Conservation (phyloP, 2,329 filamentous ascomycete species). For the Chrysoporthe austroafricana region DNA sequence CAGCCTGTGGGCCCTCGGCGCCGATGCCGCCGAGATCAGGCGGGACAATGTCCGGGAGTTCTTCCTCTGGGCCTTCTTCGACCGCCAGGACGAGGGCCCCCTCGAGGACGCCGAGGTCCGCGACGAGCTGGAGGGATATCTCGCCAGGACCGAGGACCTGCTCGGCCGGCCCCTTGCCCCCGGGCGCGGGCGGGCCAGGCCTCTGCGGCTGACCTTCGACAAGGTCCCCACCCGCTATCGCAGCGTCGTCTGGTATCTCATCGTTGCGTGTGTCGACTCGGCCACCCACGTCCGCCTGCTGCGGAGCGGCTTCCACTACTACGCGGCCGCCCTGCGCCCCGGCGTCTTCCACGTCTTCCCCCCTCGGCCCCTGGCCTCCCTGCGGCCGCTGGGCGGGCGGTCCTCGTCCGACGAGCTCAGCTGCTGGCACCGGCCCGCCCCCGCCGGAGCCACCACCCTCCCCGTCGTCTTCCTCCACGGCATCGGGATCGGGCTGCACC, state of each 20-base stretch:
- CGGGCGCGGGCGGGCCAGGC: conserved; percentile 59
- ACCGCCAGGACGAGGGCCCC: conserved; percentile 36
- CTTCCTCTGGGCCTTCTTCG: conserved; percentile 69
- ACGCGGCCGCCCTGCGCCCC: conserved; percentile 45
- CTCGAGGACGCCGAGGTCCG: conserved; percentile 39
- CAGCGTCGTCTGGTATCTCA: conserved; percentile 66
- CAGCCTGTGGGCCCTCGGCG: conserved; percentile 68
- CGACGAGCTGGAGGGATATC: conserved; percentile 49
- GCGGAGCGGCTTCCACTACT: conserved; percentile 55
- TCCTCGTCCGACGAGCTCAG: conserved; percentile 27
- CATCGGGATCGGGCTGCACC: conserved; percentile 29
- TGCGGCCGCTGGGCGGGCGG: neutral
- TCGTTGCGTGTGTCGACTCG: conserved; percentile 60
- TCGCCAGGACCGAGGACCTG: conserved; percentile 57
- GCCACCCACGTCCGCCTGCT: conserved; percentile 49
- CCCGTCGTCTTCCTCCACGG: conserved; percentile 31
- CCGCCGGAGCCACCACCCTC: conserved; percentile 9
- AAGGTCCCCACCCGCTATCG: conserved; percentile 63
- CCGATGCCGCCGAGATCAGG: conserved; percentile 58
- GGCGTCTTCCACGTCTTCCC: conserved; percentile 53
- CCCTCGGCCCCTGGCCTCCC: conserved; percentile 52
- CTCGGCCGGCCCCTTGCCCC: conserved; percentile 54
- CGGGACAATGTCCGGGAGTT: conserved; percentile 73
- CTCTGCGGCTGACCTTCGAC: conserved; percentile 69
- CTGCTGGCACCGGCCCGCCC: conserved; percentile 27